Evolutionary conservation across 2,329 filamentous ascomycete species (phyloP).

Genomic region (Calonectria ilicicola): DNA sequence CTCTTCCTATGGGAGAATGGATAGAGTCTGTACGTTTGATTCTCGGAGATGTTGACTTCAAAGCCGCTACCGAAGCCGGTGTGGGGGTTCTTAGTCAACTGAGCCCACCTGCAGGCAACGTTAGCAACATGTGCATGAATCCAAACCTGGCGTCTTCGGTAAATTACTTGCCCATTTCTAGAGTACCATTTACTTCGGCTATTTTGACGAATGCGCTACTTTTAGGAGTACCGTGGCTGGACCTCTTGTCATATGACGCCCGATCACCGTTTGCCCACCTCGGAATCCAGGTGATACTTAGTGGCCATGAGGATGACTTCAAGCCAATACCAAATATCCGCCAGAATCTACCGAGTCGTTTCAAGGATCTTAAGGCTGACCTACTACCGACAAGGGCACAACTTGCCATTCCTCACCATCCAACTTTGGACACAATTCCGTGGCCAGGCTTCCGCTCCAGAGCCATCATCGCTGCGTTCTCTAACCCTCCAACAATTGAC

Average conservation of each 20-base stretch:
- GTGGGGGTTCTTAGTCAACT: slow-evolving; percentile 6
- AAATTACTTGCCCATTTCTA: slow-evolving; percentile 2
- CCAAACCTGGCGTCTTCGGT: background rate
- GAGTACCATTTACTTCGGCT: slow-evolving; percentile 6
- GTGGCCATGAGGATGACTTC: background rate
- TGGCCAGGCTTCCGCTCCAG: slow-evolving; percentile 17
- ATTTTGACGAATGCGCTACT: background rate
- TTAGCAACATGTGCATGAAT: background rate
- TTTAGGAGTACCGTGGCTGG: background rate
- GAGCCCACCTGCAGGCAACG: background rate
- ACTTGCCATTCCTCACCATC: slow-evolving; percentile 8
- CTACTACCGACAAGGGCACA: slow-evolving; percentile 12
- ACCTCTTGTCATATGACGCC: background rate
- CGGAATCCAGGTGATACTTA: background rate
- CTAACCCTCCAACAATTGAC: slow-evolving; percentile 5
- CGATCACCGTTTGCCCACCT: slow-evolving; percentile 6
- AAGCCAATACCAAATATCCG: background rate
- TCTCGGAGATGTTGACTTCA: slow-evolving; percentile 12
- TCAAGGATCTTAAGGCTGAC: background rate
- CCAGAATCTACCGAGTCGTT: background rate
- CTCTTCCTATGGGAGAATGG: slow-evolving; percentile 10
- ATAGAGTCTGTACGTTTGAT: background rate
- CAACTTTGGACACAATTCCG: slow-evolving; percentile 13
- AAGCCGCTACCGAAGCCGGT: background rate
- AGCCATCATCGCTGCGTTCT: slow-evolving; percentile 1